Conservation (phyloP, 805 yeast genomes). For the Saccharomycopsis sp. region DNA sequence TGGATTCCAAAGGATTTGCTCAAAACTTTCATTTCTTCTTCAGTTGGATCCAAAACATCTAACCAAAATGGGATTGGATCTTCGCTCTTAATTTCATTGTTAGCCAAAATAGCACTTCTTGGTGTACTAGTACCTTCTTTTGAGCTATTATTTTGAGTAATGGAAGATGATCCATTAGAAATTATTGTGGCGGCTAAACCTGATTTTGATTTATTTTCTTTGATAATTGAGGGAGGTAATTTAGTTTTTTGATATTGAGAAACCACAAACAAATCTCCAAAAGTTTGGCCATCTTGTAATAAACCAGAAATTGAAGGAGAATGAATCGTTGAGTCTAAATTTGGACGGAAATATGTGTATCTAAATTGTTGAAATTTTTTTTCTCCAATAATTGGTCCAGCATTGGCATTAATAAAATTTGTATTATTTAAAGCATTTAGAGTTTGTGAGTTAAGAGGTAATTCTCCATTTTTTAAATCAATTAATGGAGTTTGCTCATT, state of each 20-base stretch:
- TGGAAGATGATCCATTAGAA: neutral
- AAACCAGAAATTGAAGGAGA: conserved; percentile 82
- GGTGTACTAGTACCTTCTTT: conserved; percentile 10
- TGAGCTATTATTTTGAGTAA: too few relatives aligned
- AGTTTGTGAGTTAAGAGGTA: neutral
- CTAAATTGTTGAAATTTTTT: conserved; percentile 43
- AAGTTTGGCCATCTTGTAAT: conserved; percentile 48
- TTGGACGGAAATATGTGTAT: conserved; percentile 89
- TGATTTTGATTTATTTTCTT: conserved; percentile 1
- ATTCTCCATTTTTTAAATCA: neutral
- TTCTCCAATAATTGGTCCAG: conserved; percentile 4
- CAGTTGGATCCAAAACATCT: conserved; percentile 86
- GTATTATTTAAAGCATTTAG: neutral
- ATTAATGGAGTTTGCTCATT: neutral
- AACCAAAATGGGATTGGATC: conserved; percentile 79
- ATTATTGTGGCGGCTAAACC: conserved; percentile 14
- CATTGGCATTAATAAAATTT: neutral
- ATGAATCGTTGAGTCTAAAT: conserved; percentile 79
- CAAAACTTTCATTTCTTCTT: conserved; percentile 89
- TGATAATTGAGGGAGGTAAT: conserved; percentile 16
- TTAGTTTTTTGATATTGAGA: conserved; percentile 25
- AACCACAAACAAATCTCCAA: conserved; percentile 52
- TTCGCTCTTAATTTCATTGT: conserved; percentile 10
- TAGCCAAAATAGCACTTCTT: conserved; percentile 2
- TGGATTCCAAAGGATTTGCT: conserved; percentile 90